These are phyloP conservation scores for Chionographis japonica DNA, from an alignment of 106 monocot species.

Conservation along the genomic window DNA sequence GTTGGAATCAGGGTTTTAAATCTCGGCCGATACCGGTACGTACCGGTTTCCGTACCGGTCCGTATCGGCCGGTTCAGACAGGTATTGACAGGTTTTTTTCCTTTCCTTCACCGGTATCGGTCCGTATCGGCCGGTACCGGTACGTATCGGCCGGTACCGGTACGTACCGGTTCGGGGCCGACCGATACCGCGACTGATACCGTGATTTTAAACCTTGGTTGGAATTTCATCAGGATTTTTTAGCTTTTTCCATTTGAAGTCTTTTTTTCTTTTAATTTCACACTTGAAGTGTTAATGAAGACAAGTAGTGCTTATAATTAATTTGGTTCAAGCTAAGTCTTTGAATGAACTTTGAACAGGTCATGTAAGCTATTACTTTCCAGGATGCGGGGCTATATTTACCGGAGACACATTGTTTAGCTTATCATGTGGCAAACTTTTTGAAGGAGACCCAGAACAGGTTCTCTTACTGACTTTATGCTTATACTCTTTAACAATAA, in stretches of 20 bases:
- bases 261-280: neutral
- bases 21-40: no score
- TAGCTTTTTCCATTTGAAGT: neutral
- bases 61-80: no score
- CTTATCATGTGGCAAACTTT: slow-evolving; percentile 97
- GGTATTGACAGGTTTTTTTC: no score
- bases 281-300: no score
- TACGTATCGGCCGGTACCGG: no score
- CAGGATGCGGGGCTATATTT: slow-evolving; percentile 74
- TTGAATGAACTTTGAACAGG: slow-evolving; percentile 37
- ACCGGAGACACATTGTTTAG: slow-evolving; percentile 94
- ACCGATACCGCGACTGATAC: no score
- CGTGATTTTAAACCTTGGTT: no score
- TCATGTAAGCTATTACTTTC: slow-evolving; percentile 91
- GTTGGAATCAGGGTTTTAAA: no score
- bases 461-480: slow-evolving; percentile 20
- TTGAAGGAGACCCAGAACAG: slow-evolving; percentile 86
- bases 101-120: no score
- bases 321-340: neutral
- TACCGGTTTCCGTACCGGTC: no score
- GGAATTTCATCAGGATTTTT: neutral
- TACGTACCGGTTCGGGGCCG: no score
- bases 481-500: neutral
- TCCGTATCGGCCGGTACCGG: no score
- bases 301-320: neutral